These are phyloP conservation scores for Heracleum sosnowskyi DNA, from an alignment of 129 eudicot genomes.

Conservation along the genomic window DNA sequence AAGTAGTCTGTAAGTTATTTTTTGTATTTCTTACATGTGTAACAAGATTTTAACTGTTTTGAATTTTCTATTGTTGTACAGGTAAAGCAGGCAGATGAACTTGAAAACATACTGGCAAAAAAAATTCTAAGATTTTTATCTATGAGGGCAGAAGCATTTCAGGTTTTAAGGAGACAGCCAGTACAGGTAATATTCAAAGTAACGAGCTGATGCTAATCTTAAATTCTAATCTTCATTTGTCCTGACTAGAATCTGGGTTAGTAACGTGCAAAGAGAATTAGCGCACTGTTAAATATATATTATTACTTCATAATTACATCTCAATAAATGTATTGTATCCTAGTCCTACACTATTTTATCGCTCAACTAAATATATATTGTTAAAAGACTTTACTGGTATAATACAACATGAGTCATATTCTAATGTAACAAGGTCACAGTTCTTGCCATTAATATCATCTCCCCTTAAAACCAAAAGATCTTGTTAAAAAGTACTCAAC, in stretches of 20 bases:
- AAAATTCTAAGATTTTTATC: slow-evolving; percentile 92
- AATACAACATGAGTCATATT: too few relatives aligned
- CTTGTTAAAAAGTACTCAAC: not conserved
- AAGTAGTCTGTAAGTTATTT: not conserved
- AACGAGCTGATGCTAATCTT: not conserved
- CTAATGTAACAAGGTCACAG: not conserved
- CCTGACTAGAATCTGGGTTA: not conserved
- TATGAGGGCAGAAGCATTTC: slow-evolving; percentile 98
- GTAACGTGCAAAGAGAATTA: not conserved
- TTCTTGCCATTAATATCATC: not conserved
- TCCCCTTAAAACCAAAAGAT: not conserved
- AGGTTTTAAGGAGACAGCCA: slow-evolving; percentile 89
- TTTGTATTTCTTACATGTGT: not conserved
- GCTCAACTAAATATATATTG: too few relatives aligned
- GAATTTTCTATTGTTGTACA: slow-evolving; percentile 10
- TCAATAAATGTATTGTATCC: too few relatives aligned
- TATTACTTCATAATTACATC: too few relatives aligned
- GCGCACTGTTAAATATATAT: too few relatives aligned
- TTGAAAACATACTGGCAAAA: slow-evolving; percentile 89
- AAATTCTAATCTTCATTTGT: not conserved
- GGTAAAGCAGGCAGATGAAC: slow-evolving; percentile 99
- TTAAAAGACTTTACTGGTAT: too few relatives aligned
- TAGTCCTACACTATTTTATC: too few relatives aligned
- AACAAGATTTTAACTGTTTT: not conserved
- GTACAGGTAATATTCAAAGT: slow-evolving; percentile 57